phyloP scores from a whole-genome alignment of 2,329 filamentous ascomycete species.

The Fusarium proliferatum region DNA sequence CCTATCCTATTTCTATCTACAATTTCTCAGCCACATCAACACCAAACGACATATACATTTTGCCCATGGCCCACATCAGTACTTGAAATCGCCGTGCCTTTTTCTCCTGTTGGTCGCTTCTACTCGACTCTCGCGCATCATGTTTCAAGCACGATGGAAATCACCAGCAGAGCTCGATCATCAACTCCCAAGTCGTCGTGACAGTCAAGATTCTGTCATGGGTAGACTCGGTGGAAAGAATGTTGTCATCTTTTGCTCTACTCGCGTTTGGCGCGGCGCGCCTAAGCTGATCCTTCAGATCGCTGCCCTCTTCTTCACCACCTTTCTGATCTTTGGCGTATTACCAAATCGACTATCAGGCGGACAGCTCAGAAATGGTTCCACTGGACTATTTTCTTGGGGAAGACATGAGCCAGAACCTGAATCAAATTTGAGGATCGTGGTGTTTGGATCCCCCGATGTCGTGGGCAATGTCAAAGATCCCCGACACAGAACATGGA shows the following conservation, averaged over 20 bases:
- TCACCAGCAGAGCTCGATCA: slow-evolving; percentile 40
- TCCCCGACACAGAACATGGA: slow-evolving; percentile 54
- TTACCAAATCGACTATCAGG: slow-evolving; percentile 40
- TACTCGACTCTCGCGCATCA: slow-evolving; percentile 10
- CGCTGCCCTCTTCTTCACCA: slow-evolving; percentile 39
- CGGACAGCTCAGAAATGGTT: slow-evolving; percentile 35
- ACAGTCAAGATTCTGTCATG: slow-evolving; percentile 37
- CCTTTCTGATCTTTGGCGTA: slow-evolving; percentile 45
- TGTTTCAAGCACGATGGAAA: slow-evolving; percentile 42
- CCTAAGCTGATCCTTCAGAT: slow-evolving; percentile 47
- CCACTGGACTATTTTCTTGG: slow-evolving; percentile 42
- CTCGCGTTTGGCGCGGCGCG: slow-evolving; percentile 54
- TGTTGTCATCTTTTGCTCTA: slow-evolving; percentile 55
- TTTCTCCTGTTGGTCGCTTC: background rate
- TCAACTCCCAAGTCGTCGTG: slow-evolving; percentile 23
- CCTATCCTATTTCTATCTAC: background rate
- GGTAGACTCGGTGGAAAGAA: slow-evolving; percentile 41
- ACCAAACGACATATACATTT: slow-evolving; percentile 9
- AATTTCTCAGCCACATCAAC: background rate
- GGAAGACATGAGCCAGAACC: slow-evolving; percentile 24
- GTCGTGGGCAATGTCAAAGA: slow-evolving; percentile 56
- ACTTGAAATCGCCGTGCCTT: background rate
- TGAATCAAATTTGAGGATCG: slow-evolving; percentile 56
- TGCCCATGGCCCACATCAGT: background rate
- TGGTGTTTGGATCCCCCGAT: slow-evolving; percentile 63